These are phyloP conservation scores for Xerocomus spinulosus DNA, from an alignment of 768 basidiomycete genomes.

Conservation along the genomic window DNA sequence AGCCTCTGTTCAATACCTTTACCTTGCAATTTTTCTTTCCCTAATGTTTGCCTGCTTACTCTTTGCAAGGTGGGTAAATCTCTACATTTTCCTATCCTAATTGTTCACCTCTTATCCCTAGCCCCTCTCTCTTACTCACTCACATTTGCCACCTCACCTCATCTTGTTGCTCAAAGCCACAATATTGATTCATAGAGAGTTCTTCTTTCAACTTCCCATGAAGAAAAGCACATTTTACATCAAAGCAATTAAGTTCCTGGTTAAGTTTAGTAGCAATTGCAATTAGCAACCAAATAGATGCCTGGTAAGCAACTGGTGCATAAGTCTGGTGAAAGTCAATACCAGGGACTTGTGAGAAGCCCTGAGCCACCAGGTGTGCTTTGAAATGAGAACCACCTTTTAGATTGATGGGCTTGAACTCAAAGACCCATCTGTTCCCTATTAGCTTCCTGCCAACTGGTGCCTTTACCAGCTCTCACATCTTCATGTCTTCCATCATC, in stretches of 20 bases:
- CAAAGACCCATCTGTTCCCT: slow-evolving; percentile 4
- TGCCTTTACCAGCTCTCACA: background rate
- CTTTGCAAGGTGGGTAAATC: too few relatives aligned
- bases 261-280: background rate
- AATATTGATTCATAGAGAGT: slow-evolving; percentile 34
- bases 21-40: too few relatives aligned
- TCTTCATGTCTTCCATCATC: slow-evolving; percentile 4
- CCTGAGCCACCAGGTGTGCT: background rate
- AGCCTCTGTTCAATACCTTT: too few relatives aligned
- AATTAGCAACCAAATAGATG: background rate
- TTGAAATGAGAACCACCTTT: background rate
- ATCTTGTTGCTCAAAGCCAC: background rate
- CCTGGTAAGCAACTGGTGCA: slow-evolving; percentile 10
- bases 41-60: too few relatives aligned
- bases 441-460: background rate
- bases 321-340: slow-evolving; percentile 14
- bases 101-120: too few relatives aligned
- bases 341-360: background rate
- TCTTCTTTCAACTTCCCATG: slow-evolving; percentile 5
- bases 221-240: slow-evolving; percentile 1
- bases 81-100: too few relatives aligned
- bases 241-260: slow-evolving; percentile 9
- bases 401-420: slow-evolving; percentile 2
- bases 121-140: too few relatives aligned
- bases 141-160: too few relatives aligned